Percentiles rank a stretch among this genome's conserved stretches.
Conservation (phyloP, 768 basidiomycete species). For the Suillus occidentalis region DNA sequence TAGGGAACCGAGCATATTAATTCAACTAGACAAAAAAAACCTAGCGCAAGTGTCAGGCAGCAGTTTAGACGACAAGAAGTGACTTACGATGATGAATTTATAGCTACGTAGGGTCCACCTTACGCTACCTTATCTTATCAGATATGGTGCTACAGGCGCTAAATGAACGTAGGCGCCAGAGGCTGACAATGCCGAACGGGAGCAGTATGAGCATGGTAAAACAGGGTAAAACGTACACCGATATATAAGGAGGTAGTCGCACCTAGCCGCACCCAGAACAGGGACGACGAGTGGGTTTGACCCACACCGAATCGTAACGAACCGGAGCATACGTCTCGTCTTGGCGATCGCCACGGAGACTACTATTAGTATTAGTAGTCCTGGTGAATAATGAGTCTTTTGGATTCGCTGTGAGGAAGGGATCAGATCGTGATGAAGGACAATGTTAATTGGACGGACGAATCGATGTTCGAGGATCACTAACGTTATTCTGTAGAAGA, state of each 20-base stretch:
- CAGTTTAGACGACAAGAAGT: not conserved
- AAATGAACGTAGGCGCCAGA: not conserved
- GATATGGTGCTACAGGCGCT: not conserved
- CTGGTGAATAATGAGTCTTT: not conserved
- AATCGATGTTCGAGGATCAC: constrained; percentile 9
- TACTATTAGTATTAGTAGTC: not conserved
- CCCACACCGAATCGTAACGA: constrained; percentile 2
- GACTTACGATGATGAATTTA: not conserved
- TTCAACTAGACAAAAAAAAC: not conserved
- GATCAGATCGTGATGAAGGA: not conserved
- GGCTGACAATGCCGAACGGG: not conserved
- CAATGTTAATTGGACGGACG: constrained; percentile 1
- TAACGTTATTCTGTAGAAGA: constrained; percentile 5
- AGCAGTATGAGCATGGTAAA: not conserved
- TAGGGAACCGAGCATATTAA: not conserved
- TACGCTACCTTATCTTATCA: not conserved
- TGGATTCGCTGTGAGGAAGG: not conserved
- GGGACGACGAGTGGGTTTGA: not conserved
- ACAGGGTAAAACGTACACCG: not conserved
- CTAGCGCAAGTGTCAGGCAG: not conserved
- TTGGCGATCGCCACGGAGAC: constrained; percentile 8
- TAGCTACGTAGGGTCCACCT: not conserved
- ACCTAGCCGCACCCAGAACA: not conserved
- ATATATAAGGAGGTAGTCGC: not conserved
- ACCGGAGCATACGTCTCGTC: constrained; percentile 1